Base-by-base conservation (phyloP, 495 filamentous ascomycete genomes). In the Talaromyces thailandensis region DNA sequence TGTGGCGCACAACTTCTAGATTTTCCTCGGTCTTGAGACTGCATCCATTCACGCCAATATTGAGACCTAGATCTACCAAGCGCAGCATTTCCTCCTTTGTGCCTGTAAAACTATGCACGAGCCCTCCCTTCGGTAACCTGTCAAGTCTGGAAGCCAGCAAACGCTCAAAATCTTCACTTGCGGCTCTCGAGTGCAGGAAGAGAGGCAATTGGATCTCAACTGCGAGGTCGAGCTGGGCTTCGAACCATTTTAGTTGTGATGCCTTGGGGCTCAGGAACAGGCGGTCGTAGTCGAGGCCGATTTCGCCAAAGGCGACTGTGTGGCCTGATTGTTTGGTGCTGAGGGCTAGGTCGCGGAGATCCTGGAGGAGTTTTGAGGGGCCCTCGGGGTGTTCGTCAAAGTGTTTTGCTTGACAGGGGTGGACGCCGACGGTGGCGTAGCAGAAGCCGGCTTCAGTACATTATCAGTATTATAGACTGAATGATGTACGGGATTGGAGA, bases 231-330 rank as follows among this genome's bases (percentile, higher is more conserved):
- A 89, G 84, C 69, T 98, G 94, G 5, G 81, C 81, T 4, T 84
- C 83, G 70, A 98, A 98, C 63, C 90, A 95, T 65, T 89, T 86
- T 7, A 92, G 80, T 69, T 98, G 94, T 4, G 85, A 78, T 26
- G 91, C 88, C 55, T 85, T 88, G 1, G 84, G 79, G 67, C 85
- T 89, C 67, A 92, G 85, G 67, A 88, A 87, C 12, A 98, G 75
- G 2, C 94, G 84, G 73, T 98, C 94, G 70, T 98, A 98, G 74
- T 98, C 94, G 1, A 98, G 84, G 8, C 94, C 94, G 61, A 98
- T 91, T 70, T 98, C 94, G 48, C 94, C 94, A 70, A 97, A 96
- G 23, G 94, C 95, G 12, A 90, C 87, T 21, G 81, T 79, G 28
- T 80, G 80, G 51, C 80, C 84, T 28, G 73, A 68, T 53, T 71